Evolutionary conservation across 2,329 filamentous ascomycete genomes (phyloP).

Genomic region (Exophiala aquamarina): DNA sequence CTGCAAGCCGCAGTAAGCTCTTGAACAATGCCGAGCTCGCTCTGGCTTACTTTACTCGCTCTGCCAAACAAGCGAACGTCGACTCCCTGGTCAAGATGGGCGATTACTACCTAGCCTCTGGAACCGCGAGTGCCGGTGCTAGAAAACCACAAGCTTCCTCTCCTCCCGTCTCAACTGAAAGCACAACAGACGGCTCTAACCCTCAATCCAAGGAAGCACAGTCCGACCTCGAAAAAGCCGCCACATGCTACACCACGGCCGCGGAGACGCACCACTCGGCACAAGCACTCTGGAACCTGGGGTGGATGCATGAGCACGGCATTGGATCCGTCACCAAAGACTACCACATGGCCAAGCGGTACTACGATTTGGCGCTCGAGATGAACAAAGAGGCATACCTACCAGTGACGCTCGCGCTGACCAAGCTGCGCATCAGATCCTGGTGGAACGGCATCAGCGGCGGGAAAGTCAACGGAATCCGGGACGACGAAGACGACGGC

Average conservation of each 20-base stretch:
- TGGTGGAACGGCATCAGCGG: conserved; percentile 93
- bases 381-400: conserved; percentile 93
- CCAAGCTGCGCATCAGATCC: conserved; percentile 80
- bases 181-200: background rate
- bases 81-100: conserved; percentile 97
- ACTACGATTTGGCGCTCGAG: conserved; percentile 88
- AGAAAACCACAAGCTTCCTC: background rate
- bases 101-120: conserved; percentile 87
- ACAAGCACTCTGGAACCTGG: conserved; percentile 94
- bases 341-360: conserved; percentile 94
- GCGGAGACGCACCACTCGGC: conserved; percentile 89
- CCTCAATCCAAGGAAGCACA: conserved; percentile 8
- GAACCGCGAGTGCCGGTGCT: conserved; percentile 59
- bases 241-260: conserved; percentile 87
- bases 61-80: conserved; percentile 87
- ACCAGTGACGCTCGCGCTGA: conserved; percentile 81
- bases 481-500: conserved; percentile 62
- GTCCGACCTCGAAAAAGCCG: conserved; percentile 79
- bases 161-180: conserved; percentile 1
- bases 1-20: conserved; percentile 47
- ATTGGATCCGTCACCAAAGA: conserved; percentile 82
- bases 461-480: conserved; percentile 88
- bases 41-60: conserved; percentile 92
- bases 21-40: conserved; percentile 63
- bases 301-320: conserved; percentile 99